A percentile compares a stretch with the other conserved stretches of the same genome.
Conservation (phyloP, 306 rosid species). For the Ziziphus jujuba region DNA sequence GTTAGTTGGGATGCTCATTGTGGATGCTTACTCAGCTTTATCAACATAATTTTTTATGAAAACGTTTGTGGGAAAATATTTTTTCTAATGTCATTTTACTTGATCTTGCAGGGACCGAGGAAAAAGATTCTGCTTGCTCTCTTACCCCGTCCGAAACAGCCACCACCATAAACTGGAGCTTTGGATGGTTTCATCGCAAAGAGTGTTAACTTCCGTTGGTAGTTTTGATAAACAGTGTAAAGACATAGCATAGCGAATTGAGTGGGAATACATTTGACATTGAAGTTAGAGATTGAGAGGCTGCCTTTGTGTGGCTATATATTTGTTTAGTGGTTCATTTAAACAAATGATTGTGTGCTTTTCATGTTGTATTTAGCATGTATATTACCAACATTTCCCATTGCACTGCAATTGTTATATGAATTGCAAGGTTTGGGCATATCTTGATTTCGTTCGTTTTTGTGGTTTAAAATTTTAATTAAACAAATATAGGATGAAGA, state of each 20-base stretch:
- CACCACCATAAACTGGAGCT: slow-evolving; percentile 15
- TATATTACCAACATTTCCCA: no score
- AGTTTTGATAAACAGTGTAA: not conserved
- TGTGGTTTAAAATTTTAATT: no score
- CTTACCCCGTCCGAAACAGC: slow-evolving; percentile 33
- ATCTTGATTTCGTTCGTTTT: no score
- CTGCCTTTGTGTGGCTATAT: not conserved
- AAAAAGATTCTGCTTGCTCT: slow-evolving; percentile 64
- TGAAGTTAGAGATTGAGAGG: not conserved
- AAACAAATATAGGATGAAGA: no score
- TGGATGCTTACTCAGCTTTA: not conserved
- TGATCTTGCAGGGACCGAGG: slow-evolving; percentile 66
- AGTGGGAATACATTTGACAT: not conserved
- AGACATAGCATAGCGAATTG: not conserved
- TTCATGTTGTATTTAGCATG: no score
- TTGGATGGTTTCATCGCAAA: not conserved
- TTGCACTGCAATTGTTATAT: no score
- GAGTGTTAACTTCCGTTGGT: not conserved
- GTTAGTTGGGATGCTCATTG: not conserved
- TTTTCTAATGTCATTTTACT: slow-evolving; percentile 8
- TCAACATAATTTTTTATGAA: not conserved
- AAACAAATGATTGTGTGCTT: no score
- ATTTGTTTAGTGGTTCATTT: not conserved
- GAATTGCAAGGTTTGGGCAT: no score
- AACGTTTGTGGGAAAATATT: not conserved